Conservation (phyloP, 2,329 filamentous ascomycete genomes). For the Ilyonectria mors-panacis region DNA sequence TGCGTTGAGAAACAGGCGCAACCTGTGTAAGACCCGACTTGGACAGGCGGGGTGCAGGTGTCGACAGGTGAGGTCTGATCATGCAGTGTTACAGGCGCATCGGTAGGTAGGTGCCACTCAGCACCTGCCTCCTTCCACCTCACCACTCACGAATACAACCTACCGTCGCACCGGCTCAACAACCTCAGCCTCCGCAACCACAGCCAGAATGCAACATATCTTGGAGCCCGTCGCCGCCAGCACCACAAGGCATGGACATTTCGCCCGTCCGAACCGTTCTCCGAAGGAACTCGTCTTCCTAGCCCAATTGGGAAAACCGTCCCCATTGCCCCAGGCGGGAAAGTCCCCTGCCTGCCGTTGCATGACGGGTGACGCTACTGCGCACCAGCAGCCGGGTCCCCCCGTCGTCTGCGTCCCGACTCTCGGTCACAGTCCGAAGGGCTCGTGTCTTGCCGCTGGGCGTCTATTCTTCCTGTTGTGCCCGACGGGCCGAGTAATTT, state of each 20-base stretch:
- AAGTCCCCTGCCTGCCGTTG: constrained; percentile 34
- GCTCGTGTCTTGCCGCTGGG: constrained; percentile 41
- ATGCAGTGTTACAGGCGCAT: constrained; percentile 7
- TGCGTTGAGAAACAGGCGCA: not conserved
- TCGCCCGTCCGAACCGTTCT: constrained; percentile 16
- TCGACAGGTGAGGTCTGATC: not conserved
- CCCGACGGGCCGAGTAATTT: constrained; percentile 19
- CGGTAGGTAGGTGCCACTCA: not conserved
- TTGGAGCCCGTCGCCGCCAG: not conserved
- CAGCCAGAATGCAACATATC: not conserved
- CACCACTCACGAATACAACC: not conserved
- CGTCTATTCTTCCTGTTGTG: constrained; percentile 33
- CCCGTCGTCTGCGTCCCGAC: constrained; percentile 38
- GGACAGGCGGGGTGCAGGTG: not conserved
- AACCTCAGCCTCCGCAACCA: not conserved
- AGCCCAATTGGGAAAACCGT: constrained; percentile 33
- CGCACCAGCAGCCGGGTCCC: constrained; percentile 39
- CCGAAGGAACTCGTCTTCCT: constrained; percentile 31
- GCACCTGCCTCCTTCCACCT: not conserved
- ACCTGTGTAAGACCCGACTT: not conserved
- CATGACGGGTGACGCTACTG: constrained; percentile 34
- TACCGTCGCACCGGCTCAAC: not conserved
- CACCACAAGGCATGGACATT: not conserved
- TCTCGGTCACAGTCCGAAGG: constrained; percentile 49
- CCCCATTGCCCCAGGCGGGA: constrained; percentile 12